Base-by-base conservation (phyloP, 2,329 filamentous ascomycete genomes). In the Zymoseptoria brevis region DNA sequence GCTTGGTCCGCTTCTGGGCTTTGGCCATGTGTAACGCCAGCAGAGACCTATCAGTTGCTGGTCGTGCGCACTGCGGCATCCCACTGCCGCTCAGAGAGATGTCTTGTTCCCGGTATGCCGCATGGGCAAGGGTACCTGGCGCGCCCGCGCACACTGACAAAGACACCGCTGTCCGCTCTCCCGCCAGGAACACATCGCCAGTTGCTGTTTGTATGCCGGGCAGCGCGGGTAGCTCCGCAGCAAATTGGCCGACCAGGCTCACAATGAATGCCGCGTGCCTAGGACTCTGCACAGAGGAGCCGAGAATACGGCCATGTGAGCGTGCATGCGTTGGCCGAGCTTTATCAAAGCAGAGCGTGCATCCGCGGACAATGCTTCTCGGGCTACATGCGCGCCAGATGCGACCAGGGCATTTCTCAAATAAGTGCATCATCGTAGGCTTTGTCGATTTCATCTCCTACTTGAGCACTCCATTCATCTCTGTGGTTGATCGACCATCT, bases 291-390 rank as follows among this genome's bases (percentile, higher is more conserved):
- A 45, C 35, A 48, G 56, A 51, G 59, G 55, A 55, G 59, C 62
- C 63, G 62, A 64, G 50, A 61, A 63, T 59, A 60, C 58, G 35
- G 58, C 63, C 66, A 67, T 67, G 66, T 63, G 66, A 62, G 60
- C 56, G 62, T 56, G 60, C 66, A 61, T 67, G 64, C 65, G 66
- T 58, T 68, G 66, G 64, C 66, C 60, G 59, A 62, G 60, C 60
- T 60, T 59, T 52, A 62, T 60, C 63, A 62, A 64, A 60, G 62
- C 60, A 62, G 62, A 64, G 63, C 62, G 60, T 66, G 61, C 61
- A 67, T 63, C 66, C 65, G 66, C 62, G 58, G 26, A 66, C 62
- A 64, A 67, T 65, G 63, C 59, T 59, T 58, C 56, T 63, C 63
- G 62, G 57, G 59, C 54, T 62, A 55, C 64, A 66, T 50, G 53